Percentiles rank a stretch among this genome's conserved stretches.
These are phyloP conservation scores for Graphiopsis chlorocephala DNA, from an alignment of 2,329 filamentous ascomycete species.

Conservation along the genomic window DNA sequence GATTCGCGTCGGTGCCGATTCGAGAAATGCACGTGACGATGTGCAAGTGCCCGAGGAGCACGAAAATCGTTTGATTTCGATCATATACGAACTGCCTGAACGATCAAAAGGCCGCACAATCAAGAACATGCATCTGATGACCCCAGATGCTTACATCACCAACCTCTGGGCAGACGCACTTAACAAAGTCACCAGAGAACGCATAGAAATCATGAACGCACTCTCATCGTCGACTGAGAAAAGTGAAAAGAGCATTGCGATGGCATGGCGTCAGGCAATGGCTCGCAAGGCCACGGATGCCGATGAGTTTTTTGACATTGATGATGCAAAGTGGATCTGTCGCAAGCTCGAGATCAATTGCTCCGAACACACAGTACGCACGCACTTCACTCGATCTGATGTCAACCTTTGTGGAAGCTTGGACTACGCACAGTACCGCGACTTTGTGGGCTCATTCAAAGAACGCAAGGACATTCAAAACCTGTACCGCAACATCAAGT, in stretches of 20 bases:
- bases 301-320: constrained; percentile 71
- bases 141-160: constrained; percentile 68
- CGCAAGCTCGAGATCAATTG: constrained; percentile 90
- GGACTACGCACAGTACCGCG: constrained; percentile 76
- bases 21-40: constrained; percentile 85
- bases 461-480: constrained; percentile 75
- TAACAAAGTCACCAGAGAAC: constrained; percentile 77
- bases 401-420: constrained; percentile 62
- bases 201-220: constrained; percentile 86
- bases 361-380: constrained; percentile 68
- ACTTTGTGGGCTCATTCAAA: constrained; percentile 80
- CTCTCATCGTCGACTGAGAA: constrained; percentile 73
- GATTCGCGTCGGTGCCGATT: constrained; percentile 78
- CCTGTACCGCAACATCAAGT: constrained; percentile 62
- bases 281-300: constrained; percentile 59
- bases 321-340: constrained; percentile 78
- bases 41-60: constrained; percentile 66
- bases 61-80: constrained; percentile 79
- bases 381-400: constrained; percentile 73
- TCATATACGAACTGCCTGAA: constrained; percentile 78
- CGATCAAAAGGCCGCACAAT: constrained; percentile 66
- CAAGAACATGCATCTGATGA: constrained; percentile 86
- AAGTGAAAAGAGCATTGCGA: constrained; percentile 68
- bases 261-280: constrained; percentile 77
- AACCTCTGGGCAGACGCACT: constrained; percentile 80